phyloP scores from a whole-genome alignment of 768 basidiomycete genomes.

The Collybia mongolica region DNA sequence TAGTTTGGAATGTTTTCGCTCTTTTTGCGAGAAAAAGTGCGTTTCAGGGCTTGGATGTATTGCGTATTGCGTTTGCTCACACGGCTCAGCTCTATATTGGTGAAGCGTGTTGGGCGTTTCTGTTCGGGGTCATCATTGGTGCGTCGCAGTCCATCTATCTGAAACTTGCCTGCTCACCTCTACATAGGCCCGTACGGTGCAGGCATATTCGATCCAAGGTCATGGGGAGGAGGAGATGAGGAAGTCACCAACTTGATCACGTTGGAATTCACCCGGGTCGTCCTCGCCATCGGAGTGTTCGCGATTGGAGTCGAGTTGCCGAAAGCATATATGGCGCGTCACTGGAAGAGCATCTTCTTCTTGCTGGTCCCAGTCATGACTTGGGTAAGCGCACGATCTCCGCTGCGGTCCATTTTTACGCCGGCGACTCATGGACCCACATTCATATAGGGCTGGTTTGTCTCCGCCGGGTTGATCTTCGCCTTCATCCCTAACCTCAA shows the following conservation, averaged over 20 bases:
- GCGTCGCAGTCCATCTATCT: slow-evolving; percentile 19
- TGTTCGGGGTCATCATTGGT: slow-evolving; percentile 91
- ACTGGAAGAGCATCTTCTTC: slow-evolving; percentile 89
- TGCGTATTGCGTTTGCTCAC: slow-evolving; percentile 5
- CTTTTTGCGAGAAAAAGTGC: slow-evolving; percentile 82
- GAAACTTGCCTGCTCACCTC: background rate
- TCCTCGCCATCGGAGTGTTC: slow-evolving; percentile 95
- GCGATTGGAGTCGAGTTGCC: slow-evolving; percentile 98
- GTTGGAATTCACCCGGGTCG: slow-evolving; percentile 87
- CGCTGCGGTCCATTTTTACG: background rate
- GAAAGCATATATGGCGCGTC: slow-evolving; percentile 90
- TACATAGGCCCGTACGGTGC: slow-evolving; percentile 76
- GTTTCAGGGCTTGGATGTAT: slow-evolving; percentile 12
- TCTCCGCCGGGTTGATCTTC: slow-evolving; percentile 89
- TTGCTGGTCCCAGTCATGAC: slow-evolving; percentile 82
- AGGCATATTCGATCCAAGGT: slow-evolving; percentile 77
- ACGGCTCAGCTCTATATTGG: slow-evolving; percentile 77
- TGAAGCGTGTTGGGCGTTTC: slow-evolving; percentile 94
- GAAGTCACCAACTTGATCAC: slow-evolving; percentile 71
- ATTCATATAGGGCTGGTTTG: slow-evolving; percentile 80
- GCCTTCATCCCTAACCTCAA: slow-evolving; percentile 86
- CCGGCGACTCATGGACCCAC: slow-evolving; percentile 5
- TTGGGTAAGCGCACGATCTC: slow-evolving; percentile 53
- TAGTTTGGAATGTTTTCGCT: slow-evolving; percentile 96
- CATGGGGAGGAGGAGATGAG: slow-evolving; percentile 58